A percentile compares a stretch with the other conserved stretches of the same genome.
Evolutionary conservation across 768 basidiomycete species (phyloP).

Genomic region (Hygrophorus russula): DNA sequence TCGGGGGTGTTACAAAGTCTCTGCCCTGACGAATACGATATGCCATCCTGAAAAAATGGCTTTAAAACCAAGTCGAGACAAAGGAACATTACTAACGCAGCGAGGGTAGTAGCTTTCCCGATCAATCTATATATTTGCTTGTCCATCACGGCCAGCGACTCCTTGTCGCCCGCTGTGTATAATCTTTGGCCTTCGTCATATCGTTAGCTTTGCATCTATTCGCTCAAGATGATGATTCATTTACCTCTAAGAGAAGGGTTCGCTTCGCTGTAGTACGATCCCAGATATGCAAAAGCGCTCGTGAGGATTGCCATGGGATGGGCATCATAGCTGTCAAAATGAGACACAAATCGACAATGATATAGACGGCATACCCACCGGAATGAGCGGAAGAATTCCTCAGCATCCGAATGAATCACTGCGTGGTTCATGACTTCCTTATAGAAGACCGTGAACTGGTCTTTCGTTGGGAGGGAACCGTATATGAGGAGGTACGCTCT

Average conservation of each 20-base stretch:
- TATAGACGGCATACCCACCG: slow-evolving; percentile 24
- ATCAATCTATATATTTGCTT: slow-evolving; percentile 86
- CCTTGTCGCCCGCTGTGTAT: slow-evolving; percentile 55
- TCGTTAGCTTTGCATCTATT: background rate
- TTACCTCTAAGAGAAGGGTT: slow-evolving; percentile 80
- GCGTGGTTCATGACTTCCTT: slow-evolving; percentile 73
- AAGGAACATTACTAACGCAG: slow-evolving; percentile 44
- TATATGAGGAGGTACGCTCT: slow-evolving; percentile 80
- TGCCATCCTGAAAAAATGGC: slow-evolving; percentile 53
- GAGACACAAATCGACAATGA: background rate
- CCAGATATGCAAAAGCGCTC: slow-evolving; percentile 79
- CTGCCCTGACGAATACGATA: slow-evolving; percentile 88
- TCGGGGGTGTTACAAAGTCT: slow-evolving; percentile 76
- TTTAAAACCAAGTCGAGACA: slow-evolving; percentile 1
- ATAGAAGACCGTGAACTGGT: slow-evolving; percentile 55
- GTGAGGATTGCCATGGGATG: slow-evolving; percentile 90
- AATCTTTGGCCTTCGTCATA: slow-evolving; percentile 52
- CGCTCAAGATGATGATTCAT: slow-evolving; percentile 4
- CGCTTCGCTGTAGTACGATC: slow-evolving; percentile 79
- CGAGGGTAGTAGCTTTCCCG: slow-evolving; percentile 81
- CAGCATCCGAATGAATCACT: slow-evolving; percentile 54
- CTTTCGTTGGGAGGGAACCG: slow-evolving; percentile 58
- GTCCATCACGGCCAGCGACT: slow-evolving; percentile 72
- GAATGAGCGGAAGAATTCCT: slow-evolving; percentile 59
- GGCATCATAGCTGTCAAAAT: slow-evolving; percentile 61